Evolutionary conservation across 1,284 basidiomycete genomes (phyloP), one percentile per base, ranked within the genome.

Genomic region (Malassezia pachydermatis): DNA sequence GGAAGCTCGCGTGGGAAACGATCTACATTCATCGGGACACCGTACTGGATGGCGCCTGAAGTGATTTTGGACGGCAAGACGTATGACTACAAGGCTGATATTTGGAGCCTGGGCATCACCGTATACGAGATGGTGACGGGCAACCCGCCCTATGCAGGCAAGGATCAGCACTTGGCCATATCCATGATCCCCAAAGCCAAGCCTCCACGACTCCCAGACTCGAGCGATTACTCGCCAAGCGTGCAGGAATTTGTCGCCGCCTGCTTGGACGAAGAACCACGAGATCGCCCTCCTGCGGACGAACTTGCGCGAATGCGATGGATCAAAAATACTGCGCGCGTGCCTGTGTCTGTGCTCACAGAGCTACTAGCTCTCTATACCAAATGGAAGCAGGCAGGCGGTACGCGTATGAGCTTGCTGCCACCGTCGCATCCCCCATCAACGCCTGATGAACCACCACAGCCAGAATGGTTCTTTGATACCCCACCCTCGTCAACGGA

Each of bases 51-150:
- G 66, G 67, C 68, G 14, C 67, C 65, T n/a, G 65, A 70, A 41
- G 61, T 65, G 22, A 69, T 67, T 29, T 25, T 44, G 24, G 45
- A 55, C 29, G 57, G 57, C 36, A 55, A 54, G 27, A 78, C 83
- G 36, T 98, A 98, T 72, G 90, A 96, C 32, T 52, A 46, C 45
- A 52, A 52, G 43, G 78, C 77, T 20, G 80, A 81, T 54, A 79
- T 96, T 38, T 96, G 90, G 89, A 90, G 88, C 1, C 75, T 95
- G 46, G 90, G 82, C 1, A 94, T 89, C 70, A 94, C 88, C 4
- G 82, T 95, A 60, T 82, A 92, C 62, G 90, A 96, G 73, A 78
- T 96, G 39, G 76, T 95, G 52, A 90, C 88, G 1, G 90, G 90
- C 1, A 78, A 80, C 36, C 90, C 90, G 4, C 90, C 90, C 0